Evolutionary conservation across 805 yeast species (phyloP).

Genomic region (Groenewaldozyma salmanticensis): DNA sequence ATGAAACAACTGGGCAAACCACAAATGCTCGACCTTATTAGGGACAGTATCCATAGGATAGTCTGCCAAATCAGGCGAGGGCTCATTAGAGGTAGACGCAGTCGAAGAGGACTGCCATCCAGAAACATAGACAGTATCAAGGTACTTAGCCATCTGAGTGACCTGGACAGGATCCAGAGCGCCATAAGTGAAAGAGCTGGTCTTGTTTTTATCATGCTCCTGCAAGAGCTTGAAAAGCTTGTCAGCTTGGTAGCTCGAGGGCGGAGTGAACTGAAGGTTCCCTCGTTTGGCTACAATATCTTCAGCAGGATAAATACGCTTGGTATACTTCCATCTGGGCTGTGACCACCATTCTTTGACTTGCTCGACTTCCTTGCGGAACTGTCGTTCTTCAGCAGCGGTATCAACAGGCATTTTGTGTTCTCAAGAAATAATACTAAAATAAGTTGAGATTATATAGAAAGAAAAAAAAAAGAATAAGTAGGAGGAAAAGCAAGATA

Average conservation of each 20-base stretch:
- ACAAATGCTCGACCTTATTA: slow-evolving; percentile 92
- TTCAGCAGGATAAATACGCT: slow-evolving; percentile 78
- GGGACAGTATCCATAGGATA: slow-evolving; percentile 99
- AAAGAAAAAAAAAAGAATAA: too few relatives aligned
- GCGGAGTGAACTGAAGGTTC: slow-evolving; percentile 59
- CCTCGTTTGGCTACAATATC: slow-evolving; percentile 89
- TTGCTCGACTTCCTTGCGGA: slow-evolving; percentile 58
- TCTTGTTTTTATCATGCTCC: slow-evolving; percentile 61
- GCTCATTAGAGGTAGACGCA: slow-evolving; percentile 95
- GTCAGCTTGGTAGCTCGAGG: slow-evolving; percentile 71
- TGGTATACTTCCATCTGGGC: slow-evolving; percentile 85
- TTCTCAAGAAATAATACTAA: background rate
- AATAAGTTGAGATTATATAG: background rate
- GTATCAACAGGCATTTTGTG: too few relatives aligned
- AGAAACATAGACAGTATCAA: slow-evolving; percentile 86
- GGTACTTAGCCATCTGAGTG: slow-evolving; percentile 91
- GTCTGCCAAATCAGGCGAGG: slow-evolving; percentile 97
- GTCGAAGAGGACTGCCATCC: slow-evolving; percentile 99
- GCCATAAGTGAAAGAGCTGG: slow-evolving; percentile 85
- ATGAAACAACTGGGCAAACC: slow-evolving; percentile 94
- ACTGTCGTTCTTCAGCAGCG: slow-evolving; percentile 52
- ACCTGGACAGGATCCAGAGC: slow-evolving; percentile 94
- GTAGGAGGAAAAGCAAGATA: too few relatives aligned
- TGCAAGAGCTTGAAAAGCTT: slow-evolving; percentile 63
- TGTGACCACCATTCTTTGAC: slow-evolving; percentile 86